Evolutionary conservation across 495 filamentous ascomycete genomes (phyloP).

Genomic region (Xylaria longipes): DNA sequence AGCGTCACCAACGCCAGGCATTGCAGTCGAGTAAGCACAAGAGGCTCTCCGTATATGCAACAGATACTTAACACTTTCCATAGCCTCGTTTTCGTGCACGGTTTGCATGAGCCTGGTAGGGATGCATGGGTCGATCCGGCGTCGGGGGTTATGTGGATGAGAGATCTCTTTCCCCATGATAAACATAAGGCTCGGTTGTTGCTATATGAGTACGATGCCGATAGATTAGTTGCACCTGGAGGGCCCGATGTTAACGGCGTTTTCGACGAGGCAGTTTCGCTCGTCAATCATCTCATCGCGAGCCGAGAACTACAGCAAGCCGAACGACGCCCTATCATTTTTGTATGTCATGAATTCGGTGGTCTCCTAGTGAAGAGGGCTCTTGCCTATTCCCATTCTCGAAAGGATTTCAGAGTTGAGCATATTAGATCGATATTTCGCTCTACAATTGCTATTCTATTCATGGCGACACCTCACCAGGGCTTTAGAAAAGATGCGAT

Average conservation of each 20-base stretch:
- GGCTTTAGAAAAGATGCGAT: slow-evolving; percentile 13
- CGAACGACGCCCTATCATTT: slow-evolving; percentile 16
- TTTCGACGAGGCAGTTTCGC: slow-evolving; percentile 16
- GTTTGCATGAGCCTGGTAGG: slow-evolving; percentile 1
- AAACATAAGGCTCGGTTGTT: slow-evolving; percentile 12
- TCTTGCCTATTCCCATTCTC: slow-evolving; percentile 11
- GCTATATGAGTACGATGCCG: slow-evolving; percentile 18
- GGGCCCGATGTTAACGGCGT: neutral
- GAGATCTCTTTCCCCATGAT: slow-evolving; percentile 13
- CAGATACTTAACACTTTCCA: neutral
- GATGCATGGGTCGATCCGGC: neutral
- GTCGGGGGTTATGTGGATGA: slow-evolving; percentile 10
- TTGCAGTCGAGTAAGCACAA: slow-evolving; percentile 11
- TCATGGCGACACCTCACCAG: slow-evolving; percentile 16
- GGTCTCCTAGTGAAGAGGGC: slow-evolving; percentile 15
- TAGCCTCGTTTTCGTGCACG: slow-evolving; percentile 17
- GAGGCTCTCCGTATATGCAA: neutral
- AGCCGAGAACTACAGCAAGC: slow-evolving; percentile 11
- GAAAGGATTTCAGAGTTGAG: slow-evolving; percentile 14
- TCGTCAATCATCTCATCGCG: slow-evolving; percentile 14
- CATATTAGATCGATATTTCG: slow-evolving; percentile 19
- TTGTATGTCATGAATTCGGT: slow-evolving; percentile 17
- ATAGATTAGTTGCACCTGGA: slow-evolving; percentile 11
- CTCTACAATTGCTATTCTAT: slow-evolving; percentile 11
- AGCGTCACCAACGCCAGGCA: neutral